Evolutionary conservation across 768 basidiomycete species (phyloP).

Genomic region (Coprinopsis sp.): DNA sequence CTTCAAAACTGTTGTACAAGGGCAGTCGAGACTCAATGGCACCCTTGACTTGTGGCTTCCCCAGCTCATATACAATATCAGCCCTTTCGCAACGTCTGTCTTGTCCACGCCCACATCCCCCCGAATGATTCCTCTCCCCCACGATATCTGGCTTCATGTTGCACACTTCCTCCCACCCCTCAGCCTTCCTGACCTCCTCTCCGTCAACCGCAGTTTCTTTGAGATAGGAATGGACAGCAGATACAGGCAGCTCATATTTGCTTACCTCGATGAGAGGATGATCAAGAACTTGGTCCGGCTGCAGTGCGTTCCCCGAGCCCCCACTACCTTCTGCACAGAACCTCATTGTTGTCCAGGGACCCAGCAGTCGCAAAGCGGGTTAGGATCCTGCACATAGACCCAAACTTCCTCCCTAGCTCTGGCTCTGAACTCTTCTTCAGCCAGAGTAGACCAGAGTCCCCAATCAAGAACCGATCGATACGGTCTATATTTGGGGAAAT

Average conservation of each 20-base stretch:
- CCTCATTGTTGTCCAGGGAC: constrained; percentile 37
- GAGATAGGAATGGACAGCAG: constrained; percentile 42
- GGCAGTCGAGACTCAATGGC: constrained; percentile 9
- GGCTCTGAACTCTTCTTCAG: constrained; percentile 3
- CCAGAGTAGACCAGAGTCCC: constrained; percentile 8
- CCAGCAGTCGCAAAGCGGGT: constrained; percentile 45
- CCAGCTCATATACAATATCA: constrained; percentile 7
- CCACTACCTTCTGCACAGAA: not conserved
- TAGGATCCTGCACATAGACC: constrained; percentile 43
- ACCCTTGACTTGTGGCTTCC: constrained; percentile 11
- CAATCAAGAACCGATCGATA: constrained; percentile 20
- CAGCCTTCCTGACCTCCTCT: constrained; percentile 28
- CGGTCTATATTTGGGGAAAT: constrained; percentile 28
- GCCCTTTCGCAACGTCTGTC: not conserved
- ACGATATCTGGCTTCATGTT: constrained; percentile 35
- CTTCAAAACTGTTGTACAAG: constrained; percentile 6
- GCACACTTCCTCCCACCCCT: constrained; percentile 30
- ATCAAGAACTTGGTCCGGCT: constrained; percentile 35
- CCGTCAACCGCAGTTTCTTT: constrained; percentile 35
- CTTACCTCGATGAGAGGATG: constrained; percentile 43
- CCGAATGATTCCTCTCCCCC: constrained; percentile 19
- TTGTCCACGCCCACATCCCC: constrained; percentile 1
- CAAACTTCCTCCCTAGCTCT: constrained; percentile 33
- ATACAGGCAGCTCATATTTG: constrained; percentile 46
- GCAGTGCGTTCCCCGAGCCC: constrained; percentile 23